Conservation (phyloP, 306 rosid genomes). For the Canavalia gladiata region DNA sequence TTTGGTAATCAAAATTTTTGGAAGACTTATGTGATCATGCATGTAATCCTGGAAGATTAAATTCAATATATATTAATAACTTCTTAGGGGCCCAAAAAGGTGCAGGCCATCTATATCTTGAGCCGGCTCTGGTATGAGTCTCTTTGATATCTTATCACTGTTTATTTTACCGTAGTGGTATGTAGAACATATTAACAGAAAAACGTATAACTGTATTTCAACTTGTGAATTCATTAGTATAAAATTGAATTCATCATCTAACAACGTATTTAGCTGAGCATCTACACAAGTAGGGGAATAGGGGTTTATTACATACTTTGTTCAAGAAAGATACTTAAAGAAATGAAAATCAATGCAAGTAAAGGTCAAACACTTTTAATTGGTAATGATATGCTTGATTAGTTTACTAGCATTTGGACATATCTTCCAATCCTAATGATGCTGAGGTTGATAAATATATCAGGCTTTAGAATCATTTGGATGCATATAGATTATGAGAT, state of each 20-base stretch:
- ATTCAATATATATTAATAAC: too few species aligned
- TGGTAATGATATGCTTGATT: conserved; percentile 10
- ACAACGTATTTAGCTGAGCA: conserved; percentile 8
- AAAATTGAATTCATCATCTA: neutral
- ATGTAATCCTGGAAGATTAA: too few species aligned
- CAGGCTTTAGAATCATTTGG: neutral
- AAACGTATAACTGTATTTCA: too few species aligned
- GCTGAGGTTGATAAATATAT: neutral
- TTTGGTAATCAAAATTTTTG: too few species aligned
- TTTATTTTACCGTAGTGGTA: too few species aligned
- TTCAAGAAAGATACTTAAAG: neutral
- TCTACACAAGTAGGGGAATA: neutral
- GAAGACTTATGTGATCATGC: too few species aligned
- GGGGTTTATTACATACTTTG: neutral
- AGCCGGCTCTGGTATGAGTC: too few species aligned
- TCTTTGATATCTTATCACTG: too few species aligned
- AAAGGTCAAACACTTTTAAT: conserved; percentile 17
- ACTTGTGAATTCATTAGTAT: neutral
- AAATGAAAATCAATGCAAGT: neutral
- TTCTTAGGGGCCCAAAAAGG: too few species aligned
- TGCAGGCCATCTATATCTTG: too few species aligned
- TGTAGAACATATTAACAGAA: too few species aligned
- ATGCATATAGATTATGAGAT: conserved; percentile 5
- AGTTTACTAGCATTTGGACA: conserved; percentile 19
- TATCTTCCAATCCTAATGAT: conserved; percentile 24